These are phyloP conservation scores for Metahyphopichia silvanorum DNA, from an alignment of 805 yeast genomes.

Conservation along the genomic window DNA sequence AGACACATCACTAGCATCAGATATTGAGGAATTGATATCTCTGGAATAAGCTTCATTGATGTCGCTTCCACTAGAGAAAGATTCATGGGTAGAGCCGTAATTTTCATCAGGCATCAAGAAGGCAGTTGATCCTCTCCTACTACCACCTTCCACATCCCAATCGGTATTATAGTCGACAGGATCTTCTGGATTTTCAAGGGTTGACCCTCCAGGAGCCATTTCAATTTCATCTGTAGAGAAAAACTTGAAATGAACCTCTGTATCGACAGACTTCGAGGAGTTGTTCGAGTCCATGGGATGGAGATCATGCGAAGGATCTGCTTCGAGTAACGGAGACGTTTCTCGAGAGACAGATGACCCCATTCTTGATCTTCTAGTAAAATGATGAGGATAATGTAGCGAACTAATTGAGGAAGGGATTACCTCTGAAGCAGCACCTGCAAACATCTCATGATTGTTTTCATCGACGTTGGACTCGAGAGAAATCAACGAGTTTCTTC, in stretches of 20 bases:
- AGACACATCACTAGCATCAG: neutral
- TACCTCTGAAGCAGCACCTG: slow-evolving; percentile 74
- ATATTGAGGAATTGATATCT: neutral
- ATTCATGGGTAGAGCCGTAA: neutral
- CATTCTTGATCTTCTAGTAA: slow-evolving; percentile 22
- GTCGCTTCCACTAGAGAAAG: too few species aligned
- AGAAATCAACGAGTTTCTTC: slow-evolving; percentile 30
- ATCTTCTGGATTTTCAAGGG: slow-evolving; percentile 54
- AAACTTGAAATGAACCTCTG: slow-evolving; percentile 59
- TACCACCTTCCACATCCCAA: too few species aligned
- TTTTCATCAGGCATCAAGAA: neutral
- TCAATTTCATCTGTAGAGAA: slow-evolving; percentile 82
- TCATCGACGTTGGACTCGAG: slow-evolving; percentile 41
- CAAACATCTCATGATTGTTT: slow-evolving; percentile 66
- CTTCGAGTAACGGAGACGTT: slow-evolving; percentile 32
- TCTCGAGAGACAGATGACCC: slow-evolving; percentile 21
- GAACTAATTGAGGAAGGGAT: slow-evolving; percentile 77
- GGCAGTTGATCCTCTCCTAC: too few species aligned
- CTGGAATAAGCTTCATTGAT: neutral
- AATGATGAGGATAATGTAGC: slow-evolving; percentile 67
- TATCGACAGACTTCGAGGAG: slow-evolving; percentile 35
- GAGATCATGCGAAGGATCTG: slow-evolving; percentile 20
- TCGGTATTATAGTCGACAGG: slow-evolving; percentile 70
- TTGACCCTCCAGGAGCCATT: slow-evolving; percentile 84
- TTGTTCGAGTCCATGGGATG: slow-evolving; percentile 31